Evolutionary conservation across 1,139 yeast genomes (phyloP).

Genomic region (Geotrichum candidum): DNA sequence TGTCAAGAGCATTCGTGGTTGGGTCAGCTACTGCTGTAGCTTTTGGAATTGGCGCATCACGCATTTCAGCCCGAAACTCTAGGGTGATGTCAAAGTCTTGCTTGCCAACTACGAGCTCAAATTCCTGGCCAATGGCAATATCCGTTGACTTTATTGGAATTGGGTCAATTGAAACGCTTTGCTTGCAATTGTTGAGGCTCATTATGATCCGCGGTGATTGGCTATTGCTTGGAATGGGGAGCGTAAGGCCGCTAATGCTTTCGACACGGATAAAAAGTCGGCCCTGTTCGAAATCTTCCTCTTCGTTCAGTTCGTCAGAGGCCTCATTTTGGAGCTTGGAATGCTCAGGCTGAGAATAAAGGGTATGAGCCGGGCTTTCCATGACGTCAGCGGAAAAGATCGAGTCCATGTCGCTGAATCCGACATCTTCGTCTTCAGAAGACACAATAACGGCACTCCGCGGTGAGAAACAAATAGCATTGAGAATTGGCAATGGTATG

Average conservation of each 20-base stretch:
- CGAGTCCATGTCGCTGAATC: constrained; percentile 10
- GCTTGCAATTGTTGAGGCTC: constrained; percentile 82
- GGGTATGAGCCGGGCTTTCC: neutral
- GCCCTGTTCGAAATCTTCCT: constrained; percentile 41
- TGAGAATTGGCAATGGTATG: constrained; percentile 24
- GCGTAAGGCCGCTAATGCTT: constrained; percentile 50
- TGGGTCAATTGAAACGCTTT: constrained; percentile 70
- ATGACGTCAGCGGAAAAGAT: constrained; percentile 8
- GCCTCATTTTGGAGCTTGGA: neutral
- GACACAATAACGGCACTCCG: constrained; percentile 14
- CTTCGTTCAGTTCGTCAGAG: neutral
- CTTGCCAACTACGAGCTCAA: constrained; percentile 62
- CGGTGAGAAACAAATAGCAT: constrained; percentile 22
- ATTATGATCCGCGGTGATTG: constrained; percentile 48
- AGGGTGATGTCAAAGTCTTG: constrained; percentile 56
- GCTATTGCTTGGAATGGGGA: constrained; percentile 44
- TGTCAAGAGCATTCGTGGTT: neutral
- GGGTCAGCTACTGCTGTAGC: neutral
- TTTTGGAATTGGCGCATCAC: neutral
- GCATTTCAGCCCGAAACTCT: constrained; percentile 49
- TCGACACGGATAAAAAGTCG: constrained; percentile 66
- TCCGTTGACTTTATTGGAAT: constrained; percentile 40
- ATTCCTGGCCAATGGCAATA: constrained; percentile 63
- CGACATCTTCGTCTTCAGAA: constrained; percentile 13
- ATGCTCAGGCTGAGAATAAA: neutral